A percentile compares a stretch with the other conserved stretches of the same genome.
Conservation (phyloP, 192 early-diverging fungal genomes). For the Backusella liffmaniae region DNA sequence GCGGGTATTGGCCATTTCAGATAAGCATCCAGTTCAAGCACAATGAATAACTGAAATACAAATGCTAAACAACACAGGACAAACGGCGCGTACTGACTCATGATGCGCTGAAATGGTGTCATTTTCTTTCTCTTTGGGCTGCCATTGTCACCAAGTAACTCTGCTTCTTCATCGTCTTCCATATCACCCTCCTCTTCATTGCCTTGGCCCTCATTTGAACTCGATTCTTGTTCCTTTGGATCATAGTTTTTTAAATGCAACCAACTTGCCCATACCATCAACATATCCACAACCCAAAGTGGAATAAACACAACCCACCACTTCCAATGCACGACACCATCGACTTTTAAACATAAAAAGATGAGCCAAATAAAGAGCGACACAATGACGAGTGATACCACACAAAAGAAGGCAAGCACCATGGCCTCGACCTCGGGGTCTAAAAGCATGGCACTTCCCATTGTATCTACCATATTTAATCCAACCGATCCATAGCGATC, state of each 20-base stretch:
- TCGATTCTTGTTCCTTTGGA: not conserved
- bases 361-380: conserved; percentile 78
- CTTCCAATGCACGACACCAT: conserved; percentile 62
- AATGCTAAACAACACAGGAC: conserved; percentile 41
- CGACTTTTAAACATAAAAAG: conserved; percentile 71
- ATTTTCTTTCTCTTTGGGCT: not conserved
- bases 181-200: conserved; percentile 26
- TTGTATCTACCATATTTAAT: conserved; percentile 62
- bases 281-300: conserved; percentile 68
- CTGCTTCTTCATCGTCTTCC: conserved; percentile 38
- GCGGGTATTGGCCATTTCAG: conserved; percentile 54
- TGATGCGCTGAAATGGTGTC: not conserved
- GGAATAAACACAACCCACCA: conserved; percentile 77
- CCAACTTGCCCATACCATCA: conserved; percentile 20
- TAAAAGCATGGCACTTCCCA: conserved; percentile 55
- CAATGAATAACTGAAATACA: conserved; percentile 71
- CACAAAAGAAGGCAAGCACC: conserved; percentile 55
- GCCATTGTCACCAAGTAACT: not conserved
- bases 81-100: not conserved
- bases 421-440: conserved; percentile 60
- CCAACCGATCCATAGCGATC: conserved; percentile 81
- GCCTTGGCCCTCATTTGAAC: conserved; percentile 24
- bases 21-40: conserved; percentile 61
- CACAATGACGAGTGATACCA: conserved; percentile 46
- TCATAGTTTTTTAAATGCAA: not conserved